phyloP scores from a whole-genome alignment of 192 early-diverging fungal genomes.

The Coemansia sp. region DNA sequence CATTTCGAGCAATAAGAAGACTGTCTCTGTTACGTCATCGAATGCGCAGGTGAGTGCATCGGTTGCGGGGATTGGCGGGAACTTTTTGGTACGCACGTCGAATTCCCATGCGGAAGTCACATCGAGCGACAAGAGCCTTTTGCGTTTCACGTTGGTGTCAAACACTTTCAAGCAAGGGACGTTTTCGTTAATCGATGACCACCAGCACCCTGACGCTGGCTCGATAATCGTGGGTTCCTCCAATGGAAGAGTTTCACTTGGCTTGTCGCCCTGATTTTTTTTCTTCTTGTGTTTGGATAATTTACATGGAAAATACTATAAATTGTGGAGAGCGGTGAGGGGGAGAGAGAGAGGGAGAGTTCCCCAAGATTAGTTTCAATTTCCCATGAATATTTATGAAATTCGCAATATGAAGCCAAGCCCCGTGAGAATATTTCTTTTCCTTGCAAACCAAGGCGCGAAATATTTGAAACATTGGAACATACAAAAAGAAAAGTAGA shows the following conservation, averaged over 20 bases:
- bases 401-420: too few relatives aligned
- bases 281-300: too few relatives aligned
- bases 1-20: not conserved
- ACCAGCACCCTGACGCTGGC: not conserved
- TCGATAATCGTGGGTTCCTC: constrained; percentile 18
- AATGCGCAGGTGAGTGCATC: constrained; percentile 14
- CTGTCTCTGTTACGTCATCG: constrained; percentile 10
- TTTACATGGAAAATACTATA: too few relatives aligned
- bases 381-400: too few relatives aligned
- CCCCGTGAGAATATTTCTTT: too few relatives aligned
- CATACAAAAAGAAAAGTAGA: too few relatives aligned
- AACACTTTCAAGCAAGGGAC: not conserved
- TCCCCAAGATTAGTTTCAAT: too few relatives aligned
- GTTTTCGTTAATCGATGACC: not conserved
- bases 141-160: not conserved
- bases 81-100: constrained; percentile 24
- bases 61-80: constrained; percentile 16
- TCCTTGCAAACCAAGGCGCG: too few relatives aligned
- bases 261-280: not conserved
- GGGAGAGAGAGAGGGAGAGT: too few relatives aligned
- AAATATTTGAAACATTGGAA: too few relatives aligned
- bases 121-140: not conserved
- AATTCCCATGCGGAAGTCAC: constrained; percentile 22
- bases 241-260: constrained; percentile 16
- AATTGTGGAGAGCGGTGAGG: too few relatives aligned